Percentiles rank a stretch among this genome's conserved stretches.
These are phyloP conservation scores for Suhomyces prunicola DNA, from an alignment of 805 yeast species.

Conservation along the genomic window DNA sequence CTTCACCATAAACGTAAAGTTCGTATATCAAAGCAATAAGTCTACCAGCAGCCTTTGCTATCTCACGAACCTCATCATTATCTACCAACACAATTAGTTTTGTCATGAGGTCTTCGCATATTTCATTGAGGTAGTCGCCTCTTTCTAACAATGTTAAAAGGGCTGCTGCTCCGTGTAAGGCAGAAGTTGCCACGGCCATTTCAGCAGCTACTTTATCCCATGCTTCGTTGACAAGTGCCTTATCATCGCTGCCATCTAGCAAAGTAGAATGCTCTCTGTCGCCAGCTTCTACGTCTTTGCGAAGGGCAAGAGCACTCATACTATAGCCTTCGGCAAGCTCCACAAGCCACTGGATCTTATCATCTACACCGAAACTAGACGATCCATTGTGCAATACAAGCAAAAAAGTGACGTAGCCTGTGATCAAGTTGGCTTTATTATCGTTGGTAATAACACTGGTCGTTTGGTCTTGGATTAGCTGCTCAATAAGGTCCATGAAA, in stretches of 20 bases:
- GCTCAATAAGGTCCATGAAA: constrained; percentile 23
- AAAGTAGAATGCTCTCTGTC: constrained; percentile 42
- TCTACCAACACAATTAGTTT: constrained; percentile 43
- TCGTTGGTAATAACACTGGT: constrained; percentile 32
- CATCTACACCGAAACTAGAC: constrained; percentile 50
- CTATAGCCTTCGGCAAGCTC: constrained; percentile 42
- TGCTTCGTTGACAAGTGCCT: constrained; percentile 33
- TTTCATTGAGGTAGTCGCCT: constrained; percentile 42
- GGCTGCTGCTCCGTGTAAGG: constrained; percentile 46
- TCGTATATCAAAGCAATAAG: constrained; percentile 57
- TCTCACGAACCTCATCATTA: constrained; percentile 38
- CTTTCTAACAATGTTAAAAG: constrained; percentile 43
- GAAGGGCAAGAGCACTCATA: constrained; percentile 27
- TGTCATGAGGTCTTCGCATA: constrained; percentile 38
- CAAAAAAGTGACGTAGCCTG: constrained; percentile 38
- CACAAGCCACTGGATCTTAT: constrained; percentile 39
- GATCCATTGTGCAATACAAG: constrained; percentile 47
- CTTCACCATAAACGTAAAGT: constrained; percentile 43
- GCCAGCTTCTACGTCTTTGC: constrained; percentile 36
- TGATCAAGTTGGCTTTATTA: constrained; percentile 36
- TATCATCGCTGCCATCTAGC: constrained; percentile 34
- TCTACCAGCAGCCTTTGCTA: constrained; percentile 54
- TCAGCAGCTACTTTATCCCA: constrained; percentile 29
- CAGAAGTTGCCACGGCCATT: constrained; percentile 38
- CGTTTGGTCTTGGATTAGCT: constrained; percentile 34